These are phyloP conservation scores for Daldinia sp. DNA, from an alignment of 2,329 filamentous ascomycete species.

Conservation along the genomic window DNA sequence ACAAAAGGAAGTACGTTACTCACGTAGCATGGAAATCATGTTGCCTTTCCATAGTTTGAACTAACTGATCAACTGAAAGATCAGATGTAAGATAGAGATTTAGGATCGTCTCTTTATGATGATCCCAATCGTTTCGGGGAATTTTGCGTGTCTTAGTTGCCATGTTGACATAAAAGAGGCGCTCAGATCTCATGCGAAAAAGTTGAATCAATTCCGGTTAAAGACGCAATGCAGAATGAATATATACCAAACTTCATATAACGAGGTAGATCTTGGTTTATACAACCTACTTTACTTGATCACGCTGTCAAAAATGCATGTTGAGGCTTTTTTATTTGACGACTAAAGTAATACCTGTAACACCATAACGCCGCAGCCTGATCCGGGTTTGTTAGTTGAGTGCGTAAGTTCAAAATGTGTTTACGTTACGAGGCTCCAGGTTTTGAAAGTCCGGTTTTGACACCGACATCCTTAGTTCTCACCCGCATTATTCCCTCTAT, in stretches of 20 bases:
- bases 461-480: slow-evolving; percentile 22
- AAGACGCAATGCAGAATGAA: neutral
- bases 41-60: slow-evolving; percentile 20
- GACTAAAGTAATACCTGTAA: neutral
- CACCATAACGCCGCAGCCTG: neutral
- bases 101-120: slow-evolving; percentile 31
- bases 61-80: slow-evolving; percentile 9
- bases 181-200: neutral
- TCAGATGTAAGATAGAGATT: slow-evolving; percentile 28
- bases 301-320: neutral
- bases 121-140: slow-evolving; percentile 19
- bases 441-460: slow-evolving; percentile 30
- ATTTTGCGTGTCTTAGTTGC: slow-evolving; percentile 28
- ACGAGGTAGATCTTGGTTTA: neutral
- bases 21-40: slow-evolving; percentile 35
- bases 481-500: slow-evolving; percentile 6
- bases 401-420: neutral
- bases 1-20: neutral
- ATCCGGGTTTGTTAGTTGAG: slow-evolving; percentile 23
- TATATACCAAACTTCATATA: neutral
- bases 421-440: slow-evolving; percentile 3
- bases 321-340: neutral
- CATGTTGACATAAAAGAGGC: slow-evolving; percentile 6
- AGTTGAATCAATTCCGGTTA: neutral
- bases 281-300: neutral